Evolutionary conservation across 192 early-diverging fungal genomes (phyloP).

Genomic region (Thamnidium elegans): DNA sequence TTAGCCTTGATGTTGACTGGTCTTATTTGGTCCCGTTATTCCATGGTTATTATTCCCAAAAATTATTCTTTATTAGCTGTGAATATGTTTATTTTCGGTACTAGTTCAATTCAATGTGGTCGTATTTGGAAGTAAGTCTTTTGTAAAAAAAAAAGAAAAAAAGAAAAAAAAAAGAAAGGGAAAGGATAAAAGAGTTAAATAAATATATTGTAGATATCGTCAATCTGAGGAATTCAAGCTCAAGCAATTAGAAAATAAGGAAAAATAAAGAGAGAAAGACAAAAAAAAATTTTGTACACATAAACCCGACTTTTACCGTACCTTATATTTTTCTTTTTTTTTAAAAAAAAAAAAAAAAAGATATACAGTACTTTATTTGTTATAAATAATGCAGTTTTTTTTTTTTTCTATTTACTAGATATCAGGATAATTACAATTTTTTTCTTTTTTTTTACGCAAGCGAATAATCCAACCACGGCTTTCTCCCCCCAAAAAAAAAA

Average conservation of each 20-base stretch:
- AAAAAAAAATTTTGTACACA: slow-evolving; percentile 1
- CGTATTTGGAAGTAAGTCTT: slow-evolving; percentile 75
- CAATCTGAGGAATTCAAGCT: slow-evolving; percentile 40
- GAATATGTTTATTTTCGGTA: slow-evolving; percentile 91
- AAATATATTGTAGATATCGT: slow-evolving; percentile 32
- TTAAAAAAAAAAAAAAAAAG: neutral
- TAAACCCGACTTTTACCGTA: neutral
- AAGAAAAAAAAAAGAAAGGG: neutral
- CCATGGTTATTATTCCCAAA: slow-evolving; percentile 88
- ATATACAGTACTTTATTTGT: no score
- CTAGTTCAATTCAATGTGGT: slow-evolving; percentile 81
- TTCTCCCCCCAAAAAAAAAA: no score
- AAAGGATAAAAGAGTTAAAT: neutral
- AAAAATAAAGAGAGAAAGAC: neutral
- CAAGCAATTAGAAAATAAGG: neutral
- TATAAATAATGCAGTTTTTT: no score
- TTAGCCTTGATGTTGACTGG: slow-evolving; percentile 89
- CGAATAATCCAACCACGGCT: no score
- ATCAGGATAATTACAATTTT: no score
- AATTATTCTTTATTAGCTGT: slow-evolving; percentile 90
- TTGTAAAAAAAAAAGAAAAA: neutral
- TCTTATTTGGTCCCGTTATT: slow-evolving; percentile 97
- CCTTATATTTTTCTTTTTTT: slow-evolving; percentile 1
- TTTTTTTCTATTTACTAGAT: no score
- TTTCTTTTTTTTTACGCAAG: no score